phyloP scores from a whole-genome alignment of 306 rosid genomes.

The Vigna trinervia region DNA sequence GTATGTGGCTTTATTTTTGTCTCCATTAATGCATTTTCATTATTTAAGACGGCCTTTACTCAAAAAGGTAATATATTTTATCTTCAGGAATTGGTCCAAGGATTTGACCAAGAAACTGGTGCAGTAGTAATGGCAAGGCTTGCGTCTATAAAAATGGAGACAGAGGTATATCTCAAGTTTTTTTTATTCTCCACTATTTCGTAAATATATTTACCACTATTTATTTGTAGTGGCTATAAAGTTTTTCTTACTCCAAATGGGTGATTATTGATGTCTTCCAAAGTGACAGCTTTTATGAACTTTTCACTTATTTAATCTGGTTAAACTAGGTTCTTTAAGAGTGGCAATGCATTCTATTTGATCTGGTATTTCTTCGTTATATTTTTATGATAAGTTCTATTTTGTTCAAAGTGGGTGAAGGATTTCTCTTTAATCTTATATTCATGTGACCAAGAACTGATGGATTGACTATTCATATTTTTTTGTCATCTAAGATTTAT shows the following conservation, averaged over 20 bases:
- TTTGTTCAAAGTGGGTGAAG: neutral
- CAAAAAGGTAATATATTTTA: slow-evolving; percentile 28
- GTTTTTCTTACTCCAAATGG: slow-evolving; percentile 5
- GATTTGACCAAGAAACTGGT: slow-evolving; percentile 95
- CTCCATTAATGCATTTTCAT: slow-evolving; percentile 28
- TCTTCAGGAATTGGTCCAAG: slow-evolving; percentile 81
- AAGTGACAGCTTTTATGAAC: slow-evolving; percentile 10
- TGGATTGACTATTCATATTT: neutral
- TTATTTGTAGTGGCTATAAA: slow-evolving; percentile 29
- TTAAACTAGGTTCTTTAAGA: neutral
- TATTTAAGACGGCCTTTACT: slow-evolving; percentile 24
- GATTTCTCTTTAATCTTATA: neutral
- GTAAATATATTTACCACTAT: neutral
- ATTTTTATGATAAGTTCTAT: neutral
- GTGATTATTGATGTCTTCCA: neutral
- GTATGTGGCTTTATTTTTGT: neutral
- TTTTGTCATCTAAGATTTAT: neutral
- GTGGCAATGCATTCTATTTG: neutral
- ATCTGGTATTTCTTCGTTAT: neutral
- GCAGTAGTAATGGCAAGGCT: slow-evolving; percentile 90
- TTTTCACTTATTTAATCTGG: slow-evolving; percentile 16
- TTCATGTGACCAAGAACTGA: neutral
- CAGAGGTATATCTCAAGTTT: slow-evolving; percentile 63
- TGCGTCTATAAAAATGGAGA: slow-evolving; percentile 86
- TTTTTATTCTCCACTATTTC: slow-evolving; percentile 19